These are phyloP conservation scores for Asclepias syriaca DNA, from an alignment of 257 asterid genomes.

Conservation along the genomic window DNA sequence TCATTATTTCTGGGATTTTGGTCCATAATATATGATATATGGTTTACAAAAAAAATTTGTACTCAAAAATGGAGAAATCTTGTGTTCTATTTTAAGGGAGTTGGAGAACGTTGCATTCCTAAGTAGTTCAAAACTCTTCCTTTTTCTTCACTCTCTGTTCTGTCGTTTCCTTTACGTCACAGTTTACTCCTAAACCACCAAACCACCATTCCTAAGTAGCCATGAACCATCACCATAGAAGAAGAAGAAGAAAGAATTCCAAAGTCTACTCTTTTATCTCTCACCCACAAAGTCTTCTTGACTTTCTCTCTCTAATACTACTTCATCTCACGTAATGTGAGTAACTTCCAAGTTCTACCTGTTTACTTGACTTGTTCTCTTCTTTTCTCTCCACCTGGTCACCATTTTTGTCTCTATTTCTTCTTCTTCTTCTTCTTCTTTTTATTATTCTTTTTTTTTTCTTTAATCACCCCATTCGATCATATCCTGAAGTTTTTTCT, in stretches of 20 bases:
- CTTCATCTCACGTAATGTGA: background rate
- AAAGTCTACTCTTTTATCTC: slow-evolving; percentile 25
- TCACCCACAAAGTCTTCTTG: slow-evolving; percentile 12
- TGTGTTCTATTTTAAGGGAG: background rate
- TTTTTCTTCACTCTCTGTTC: background rate
- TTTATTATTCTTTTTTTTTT: background rate
- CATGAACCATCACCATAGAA: slow-evolving; percentile 1
- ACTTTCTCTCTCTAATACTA: slow-evolving; percentile 6
- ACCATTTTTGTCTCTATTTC: slow-evolving; percentile 13
- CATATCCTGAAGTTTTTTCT: background rate
- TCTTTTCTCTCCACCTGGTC: slow-evolving; percentile 18
- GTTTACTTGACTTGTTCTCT: background rate
- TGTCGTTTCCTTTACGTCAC: slow-evolving; percentile 44
- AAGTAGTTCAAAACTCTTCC: slow-evolving; percentile 13
- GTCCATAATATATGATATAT: too few relatives aligned
- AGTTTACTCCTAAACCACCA: slow-evolving; percentile 6
- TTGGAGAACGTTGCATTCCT: slow-evolving; percentile 22
- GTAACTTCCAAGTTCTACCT: slow-evolving; percentile 9
- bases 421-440: background rate
- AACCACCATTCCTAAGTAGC: background rate
- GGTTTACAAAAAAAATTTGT: too few relatives aligned
- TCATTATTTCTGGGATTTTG: too few relatives aligned
- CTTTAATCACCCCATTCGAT: too few relatives aligned
- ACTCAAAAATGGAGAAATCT: too few relatives aligned
- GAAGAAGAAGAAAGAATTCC: background rate